Base-by-base conservation (phyloP, 805 yeast genomes). In the Wickerhamomyces kurtzmanii region DNA sequence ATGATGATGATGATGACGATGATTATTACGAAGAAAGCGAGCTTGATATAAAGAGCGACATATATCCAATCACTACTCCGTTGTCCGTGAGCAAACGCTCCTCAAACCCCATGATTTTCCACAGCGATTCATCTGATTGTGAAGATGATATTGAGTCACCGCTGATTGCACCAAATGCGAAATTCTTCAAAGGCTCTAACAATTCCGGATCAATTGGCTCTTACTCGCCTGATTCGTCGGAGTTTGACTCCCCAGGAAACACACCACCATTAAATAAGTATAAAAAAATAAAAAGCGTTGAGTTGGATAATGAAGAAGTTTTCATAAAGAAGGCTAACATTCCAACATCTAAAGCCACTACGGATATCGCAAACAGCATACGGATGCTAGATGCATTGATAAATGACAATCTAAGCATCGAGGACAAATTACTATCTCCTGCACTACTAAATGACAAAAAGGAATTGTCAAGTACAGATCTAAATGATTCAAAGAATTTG, bases 141-240 rank as follows among this genome's bases (percentile, higher is more conserved):
- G 49, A 43, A 12, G 43, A 36, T 10, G 21, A 24, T 17, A 8
- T 17, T 15, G 20, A 12, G 9, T 8, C 24, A 15, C 49, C 49
- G 15, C 30, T 46, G 11, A 26, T 38, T 15, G 49, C 46, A 17
- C 43, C 52, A 31, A 23, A 49, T 45, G 47, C 52, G 31, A 12
- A 37, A 39, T 33, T 56, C 50, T 22, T 43, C 34, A 16, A 31
- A 10, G 48, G 45, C 21, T 49, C 53, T 3, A 55, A 55, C 23
- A 47, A 47, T 15, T 49, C 59, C 7, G 58, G 59, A 11, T 58
- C 66, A 2, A 61, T 63, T 22, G 69, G 69, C 1, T 65, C 63
- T 10, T 63, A 54, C 40, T 61, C 68, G 3, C 68, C 69, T 12
- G 57, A 64, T 6, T 59, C 66, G 3, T 59, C 65, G 1, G 68